These are phyloP conservation scores for Colletotrichum sp. DNA, from an alignment of 2,329 filamentous ascomycete species.

Conservation along the genomic window DNA sequence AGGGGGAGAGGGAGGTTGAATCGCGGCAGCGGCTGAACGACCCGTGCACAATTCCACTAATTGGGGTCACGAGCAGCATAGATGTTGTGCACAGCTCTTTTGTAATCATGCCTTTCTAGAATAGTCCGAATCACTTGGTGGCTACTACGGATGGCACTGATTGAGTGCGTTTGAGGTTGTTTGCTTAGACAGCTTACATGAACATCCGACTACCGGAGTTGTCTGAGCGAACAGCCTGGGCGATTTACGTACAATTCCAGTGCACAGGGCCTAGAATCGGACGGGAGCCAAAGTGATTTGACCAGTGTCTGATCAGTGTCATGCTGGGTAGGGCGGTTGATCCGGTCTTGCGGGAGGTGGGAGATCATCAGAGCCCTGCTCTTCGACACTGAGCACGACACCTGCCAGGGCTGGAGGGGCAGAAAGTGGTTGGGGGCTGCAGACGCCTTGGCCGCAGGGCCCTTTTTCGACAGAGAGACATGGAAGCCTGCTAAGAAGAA, in stretches of 20 bases:
- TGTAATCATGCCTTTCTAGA: neutral
- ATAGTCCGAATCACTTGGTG: neutral
- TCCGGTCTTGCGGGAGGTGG: neutral
- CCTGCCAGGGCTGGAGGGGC: neutral
- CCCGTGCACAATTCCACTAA: neutral
- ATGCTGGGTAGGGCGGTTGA: neutral
- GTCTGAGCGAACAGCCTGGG: neutral
- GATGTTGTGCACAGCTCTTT: conserved; percentile 1
- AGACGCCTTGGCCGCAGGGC: neutral
- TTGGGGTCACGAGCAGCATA: neutral
- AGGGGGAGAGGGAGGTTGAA: neutral
- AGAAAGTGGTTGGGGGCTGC: neutral
- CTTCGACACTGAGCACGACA: neutral
- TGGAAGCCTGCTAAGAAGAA: neutral
- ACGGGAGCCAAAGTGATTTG: neutral
- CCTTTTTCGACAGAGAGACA: neutral
- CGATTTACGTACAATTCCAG: neutral
- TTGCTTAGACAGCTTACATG: neutral
- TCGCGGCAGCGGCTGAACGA: neutral
- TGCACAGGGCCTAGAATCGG: neutral
- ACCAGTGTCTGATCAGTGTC: neutral
- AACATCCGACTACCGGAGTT: neutral
- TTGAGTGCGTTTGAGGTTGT: neutral
- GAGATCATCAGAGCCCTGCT: neutral
- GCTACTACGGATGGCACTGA: neutral